phyloP scores from a whole-genome alignment of 495 filamentous ascomycete species.

The Lasiosphaeria miniovina region DNA sequence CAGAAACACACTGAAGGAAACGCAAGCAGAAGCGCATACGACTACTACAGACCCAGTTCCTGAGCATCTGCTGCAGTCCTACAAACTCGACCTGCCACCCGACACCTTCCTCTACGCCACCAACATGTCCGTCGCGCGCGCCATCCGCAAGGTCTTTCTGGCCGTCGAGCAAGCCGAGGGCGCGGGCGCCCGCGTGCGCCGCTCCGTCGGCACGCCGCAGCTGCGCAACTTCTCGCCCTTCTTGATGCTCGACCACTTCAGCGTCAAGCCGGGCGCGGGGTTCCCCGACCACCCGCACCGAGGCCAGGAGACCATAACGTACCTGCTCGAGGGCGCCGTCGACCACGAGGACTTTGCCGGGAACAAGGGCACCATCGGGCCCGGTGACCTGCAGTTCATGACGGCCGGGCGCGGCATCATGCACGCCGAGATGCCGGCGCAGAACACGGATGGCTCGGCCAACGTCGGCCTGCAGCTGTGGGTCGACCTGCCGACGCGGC shows the following conservation, averaged over 20 bases:
- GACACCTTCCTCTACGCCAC: constrained; percentile 24
- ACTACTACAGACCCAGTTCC: constrained; percentile 8
- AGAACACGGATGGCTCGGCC: constrained; percentile 69
- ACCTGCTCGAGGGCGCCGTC: constrained; percentile 75
- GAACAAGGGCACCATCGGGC: constrained; percentile 76
- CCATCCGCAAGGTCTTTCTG: constrained; percentile 76
- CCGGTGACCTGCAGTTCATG: constrained; percentile 96
- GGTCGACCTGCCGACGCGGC: constrained; percentile 80
- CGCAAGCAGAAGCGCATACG: constrained; percentile 2
- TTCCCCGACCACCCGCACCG: constrained; percentile 41
- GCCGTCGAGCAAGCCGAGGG: constrained; percentile 88
- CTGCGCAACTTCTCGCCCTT: constrained; percentile 89
- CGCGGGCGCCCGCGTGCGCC: constrained; percentile 81
- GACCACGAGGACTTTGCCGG: constrained; percentile 97
- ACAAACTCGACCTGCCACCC: constrained; percentile 16
- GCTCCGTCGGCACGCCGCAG: constrained; percentile 81
- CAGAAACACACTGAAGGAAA: constrained; percentile 4
- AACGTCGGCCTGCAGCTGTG: constrained; percentile 92
- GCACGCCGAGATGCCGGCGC: constrained; percentile 93
- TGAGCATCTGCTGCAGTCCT: constrained; percentile 2
- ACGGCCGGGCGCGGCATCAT: constrained; percentile 90
- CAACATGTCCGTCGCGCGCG: constrained; percentile 67
- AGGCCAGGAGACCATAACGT: constrained; percentile 83
- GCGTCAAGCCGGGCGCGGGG: constrained; percentile 72
- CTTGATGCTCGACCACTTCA: constrained; percentile 97